Conservation (phyloP, 83 land plant species). For the Picea engelmannii region DNA sequence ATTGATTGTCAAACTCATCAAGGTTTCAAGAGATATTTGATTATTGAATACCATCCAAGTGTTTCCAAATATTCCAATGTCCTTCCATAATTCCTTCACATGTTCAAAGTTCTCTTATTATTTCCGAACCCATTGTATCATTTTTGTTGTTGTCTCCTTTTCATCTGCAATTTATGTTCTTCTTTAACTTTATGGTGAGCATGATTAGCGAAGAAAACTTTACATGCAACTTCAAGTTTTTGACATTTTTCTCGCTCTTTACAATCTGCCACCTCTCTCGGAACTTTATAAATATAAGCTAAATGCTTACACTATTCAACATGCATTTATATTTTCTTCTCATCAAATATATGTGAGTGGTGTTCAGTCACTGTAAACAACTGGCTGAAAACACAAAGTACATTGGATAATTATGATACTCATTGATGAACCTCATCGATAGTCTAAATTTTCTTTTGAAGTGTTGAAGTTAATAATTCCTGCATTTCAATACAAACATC, state of each 20-base stretch:
- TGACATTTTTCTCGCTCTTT: slow-evolving; percentile 89
- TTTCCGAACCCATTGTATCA: slow-evolving; percentile 45
- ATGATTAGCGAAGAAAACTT: slow-evolving; percentile 82
- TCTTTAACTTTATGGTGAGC: slow-evolving; percentile 90
- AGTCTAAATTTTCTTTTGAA: slow-evolving; percentile 80
- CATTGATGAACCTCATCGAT: slow-evolving; percentile 95
- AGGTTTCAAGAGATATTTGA: slow-evolving; percentile 91
- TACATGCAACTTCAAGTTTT: slow-evolving; percentile 77
- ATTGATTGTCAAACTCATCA: slow-evolving; percentile 90
- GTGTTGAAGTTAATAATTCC: slow-evolving; percentile 90
- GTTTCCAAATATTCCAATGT: slow-evolving; percentile 34
- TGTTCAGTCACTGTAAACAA: slow-evolving; percentile 69
- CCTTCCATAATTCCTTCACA: slow-evolving; percentile 52
- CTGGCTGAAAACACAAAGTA: slow-evolving; percentile 22
- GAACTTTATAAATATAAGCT: slow-evolving; percentile 89
- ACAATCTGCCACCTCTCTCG: slow-evolving; percentile 86
- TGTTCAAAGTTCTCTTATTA: slow-evolving; percentile 67
- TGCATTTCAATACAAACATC: slow-evolving; percentile 94
- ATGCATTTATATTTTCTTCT: slow-evolving; percentile 91
- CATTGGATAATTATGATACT: slow-evolving; percentile 80
- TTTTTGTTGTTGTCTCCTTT: slow-evolving; percentile 72
- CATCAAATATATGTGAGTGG: slow-evolving; percentile 88
- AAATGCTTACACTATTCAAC: slow-evolving; percentile 92
- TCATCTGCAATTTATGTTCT: slow-evolving; percentile 77
- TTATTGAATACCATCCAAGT: slow-evolving; percentile 96